phyloP scores from a whole-genome alignment of 257 asterid genomes.

The Datura wrightii region DNA sequence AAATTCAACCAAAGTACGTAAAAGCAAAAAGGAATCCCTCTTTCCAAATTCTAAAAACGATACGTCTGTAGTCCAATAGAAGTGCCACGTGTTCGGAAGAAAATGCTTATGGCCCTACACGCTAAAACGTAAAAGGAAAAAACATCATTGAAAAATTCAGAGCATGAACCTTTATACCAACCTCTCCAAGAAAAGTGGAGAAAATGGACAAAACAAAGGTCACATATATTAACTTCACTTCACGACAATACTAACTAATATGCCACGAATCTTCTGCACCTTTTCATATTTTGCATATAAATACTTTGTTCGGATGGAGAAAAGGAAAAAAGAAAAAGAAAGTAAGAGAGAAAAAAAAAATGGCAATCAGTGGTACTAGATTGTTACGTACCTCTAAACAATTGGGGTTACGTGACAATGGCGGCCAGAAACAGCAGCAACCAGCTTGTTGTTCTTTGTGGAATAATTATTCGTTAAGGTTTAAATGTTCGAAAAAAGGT shows the following conservation, averaged over 20 bases:
- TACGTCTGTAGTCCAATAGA: conserved; percentile 10
- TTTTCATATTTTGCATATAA: conserved; percentile 19
- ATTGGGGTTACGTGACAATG: conserved; percentile 25
- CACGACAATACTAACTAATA: conserved; percentile 48
- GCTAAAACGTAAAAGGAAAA: background rate
- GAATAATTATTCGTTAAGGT: conserved; percentile 30
- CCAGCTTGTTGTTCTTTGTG: conserved; percentile 30
- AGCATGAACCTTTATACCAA: conserved; percentile 28
- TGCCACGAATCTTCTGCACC: conserved; percentile 67
- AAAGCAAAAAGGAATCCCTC: background rate
- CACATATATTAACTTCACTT: background rate
- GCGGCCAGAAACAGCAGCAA: background rate
- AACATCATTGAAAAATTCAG: conserved; percentile 29
- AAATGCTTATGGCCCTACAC: conserved; percentile 42
- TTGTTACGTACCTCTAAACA: conserved; percentile 52
- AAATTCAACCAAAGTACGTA: background rate
- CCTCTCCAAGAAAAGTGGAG: conserved; percentile 46
- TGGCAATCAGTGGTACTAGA: conserved; percentile 54
- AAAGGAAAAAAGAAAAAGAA: background rate
- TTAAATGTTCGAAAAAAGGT: conserved; percentile 43
- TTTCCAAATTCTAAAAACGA: background rate
- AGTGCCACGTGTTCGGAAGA: conserved; percentile 45
- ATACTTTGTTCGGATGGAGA: background rate
- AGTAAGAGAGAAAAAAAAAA: conserved; percentile 27
- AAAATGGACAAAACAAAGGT: conserved; percentile 36